A percentile compares a stretch with the other conserved stretches of the same genome.
These are phyloP conservation scores for Nothophytophthora sp. DNA, from an alignment of 352 stramenopile species.

Conservation along the genomic window DNA sequence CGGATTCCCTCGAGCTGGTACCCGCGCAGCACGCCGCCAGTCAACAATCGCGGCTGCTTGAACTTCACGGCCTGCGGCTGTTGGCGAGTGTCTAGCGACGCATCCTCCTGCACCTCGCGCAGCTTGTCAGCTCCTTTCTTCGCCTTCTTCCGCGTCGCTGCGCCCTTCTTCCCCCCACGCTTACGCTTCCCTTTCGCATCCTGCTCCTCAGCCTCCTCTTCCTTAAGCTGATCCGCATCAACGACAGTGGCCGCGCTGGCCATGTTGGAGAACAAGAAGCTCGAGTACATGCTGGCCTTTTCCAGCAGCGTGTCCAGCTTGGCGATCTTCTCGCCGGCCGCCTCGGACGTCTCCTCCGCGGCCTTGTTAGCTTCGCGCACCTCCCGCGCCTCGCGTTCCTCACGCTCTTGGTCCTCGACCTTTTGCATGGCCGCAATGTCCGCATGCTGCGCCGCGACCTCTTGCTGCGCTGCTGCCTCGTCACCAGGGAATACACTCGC, in stretches of 20 bases:
- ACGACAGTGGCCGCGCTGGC: slow-evolving; percentile 52
- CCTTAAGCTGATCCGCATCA: background rate
- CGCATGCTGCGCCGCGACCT: too few species aligned
- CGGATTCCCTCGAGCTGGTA: slow-evolving; percentile 97
- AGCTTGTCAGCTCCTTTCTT: slow-evolving; percentile 74
- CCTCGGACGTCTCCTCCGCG: slow-evolving; percentile 25
- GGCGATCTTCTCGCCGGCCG: slow-evolving; percentile 62
- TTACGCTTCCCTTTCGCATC: slow-evolving; percentile 46
- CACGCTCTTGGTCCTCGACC: slow-evolving; percentile 54
- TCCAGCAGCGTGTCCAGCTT: slow-evolving; percentile 89
- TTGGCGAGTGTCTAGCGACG: slow-evolving; percentile 43
- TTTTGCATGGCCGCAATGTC: slow-evolving; percentile 84
- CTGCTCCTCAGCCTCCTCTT: slow-evolving; percentile 31
- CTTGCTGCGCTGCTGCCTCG: slow-evolving; percentile 18
- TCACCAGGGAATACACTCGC: slow-evolving; percentile 37
- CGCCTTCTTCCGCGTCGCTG: slow-evolving; percentile 17
- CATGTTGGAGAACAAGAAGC: slow-evolving; percentile 89
- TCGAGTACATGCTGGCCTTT: slow-evolving; percentile 88
- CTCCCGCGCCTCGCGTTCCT: slow-evolving; percentile 14
- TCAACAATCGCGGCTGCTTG: slow-evolving; percentile 74
- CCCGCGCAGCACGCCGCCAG: slow-evolving; percentile 84
- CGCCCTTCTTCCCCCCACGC: slow-evolving; percentile 25
- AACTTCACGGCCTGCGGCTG: slow-evolving; percentile 44
- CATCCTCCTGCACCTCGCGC: slow-evolving; percentile 59
- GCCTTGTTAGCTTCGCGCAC: slow-evolving; percentile 1